These are phyloP conservation scores for Monilinia fructigena DNA, from an alignment of 2,329 filamentous ascomycete species.

Conservation along the genomic window DNA sequence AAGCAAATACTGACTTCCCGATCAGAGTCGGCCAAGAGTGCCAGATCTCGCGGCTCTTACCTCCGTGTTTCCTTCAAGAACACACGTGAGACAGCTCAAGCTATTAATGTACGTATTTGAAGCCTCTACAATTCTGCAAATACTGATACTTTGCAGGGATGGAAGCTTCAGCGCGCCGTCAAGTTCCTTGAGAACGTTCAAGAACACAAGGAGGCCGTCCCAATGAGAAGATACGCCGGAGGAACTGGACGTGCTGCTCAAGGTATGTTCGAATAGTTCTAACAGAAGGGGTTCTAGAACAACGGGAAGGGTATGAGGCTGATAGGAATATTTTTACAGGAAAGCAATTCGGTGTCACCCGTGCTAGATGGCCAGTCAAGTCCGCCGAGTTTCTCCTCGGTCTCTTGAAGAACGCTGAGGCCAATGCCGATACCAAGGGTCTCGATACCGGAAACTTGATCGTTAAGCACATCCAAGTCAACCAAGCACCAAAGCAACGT, in stretches of 20 bases:
- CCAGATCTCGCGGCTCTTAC: constrained; percentile 97
- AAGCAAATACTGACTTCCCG: not conserved
- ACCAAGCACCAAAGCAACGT: constrained; percentile 99
- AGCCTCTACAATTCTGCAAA: not conserved
- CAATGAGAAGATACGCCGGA: constrained; percentile 96
- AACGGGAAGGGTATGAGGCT: constrained; percentile 24
- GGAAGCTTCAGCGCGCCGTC: constrained; percentile 50
- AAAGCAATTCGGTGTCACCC: constrained; percentile 98
- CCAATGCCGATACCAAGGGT: constrained; percentile 95
- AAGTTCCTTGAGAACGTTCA: constrained; percentile 98
- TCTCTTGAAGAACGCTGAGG: constrained; percentile 95
- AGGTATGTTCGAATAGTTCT: constrained; percentile 64
- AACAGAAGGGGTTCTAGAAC: not conserved
- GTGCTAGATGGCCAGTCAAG: constrained; percentile 99
- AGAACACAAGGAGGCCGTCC: constrained; percentile 95
- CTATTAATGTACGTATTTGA: constrained; percentile 65
- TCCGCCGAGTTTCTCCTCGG: constrained; percentile 96
- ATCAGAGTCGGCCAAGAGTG: constrained; percentile 68
- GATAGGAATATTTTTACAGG: constrained; percentile 53
- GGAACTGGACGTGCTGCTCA: constrained; percentile 94
- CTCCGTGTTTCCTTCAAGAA: constrained; percentile 95
- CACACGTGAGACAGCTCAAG: constrained; percentile 98
- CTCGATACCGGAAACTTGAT: constrained; percentile 96
- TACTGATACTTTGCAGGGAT: constrained; percentile 12
- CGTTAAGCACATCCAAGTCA: constrained; percentile 99